Base-by-base conservation (phyloP, 73 alveolate species). In the Paraurostyla sp. region DNA sequence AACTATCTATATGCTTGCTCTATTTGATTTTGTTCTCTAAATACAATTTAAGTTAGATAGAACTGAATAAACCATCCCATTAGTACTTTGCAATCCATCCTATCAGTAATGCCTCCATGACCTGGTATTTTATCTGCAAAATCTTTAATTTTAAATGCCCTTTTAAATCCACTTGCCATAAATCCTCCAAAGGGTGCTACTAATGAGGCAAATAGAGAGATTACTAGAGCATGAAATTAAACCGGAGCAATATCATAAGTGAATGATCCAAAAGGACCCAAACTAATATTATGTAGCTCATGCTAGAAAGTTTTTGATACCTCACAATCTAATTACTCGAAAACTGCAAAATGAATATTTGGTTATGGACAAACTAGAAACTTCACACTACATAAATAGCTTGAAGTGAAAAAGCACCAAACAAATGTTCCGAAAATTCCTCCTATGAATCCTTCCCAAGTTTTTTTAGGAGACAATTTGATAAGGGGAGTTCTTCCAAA, bases 171-270 rank as follows among this genome's bases (percentile, higher is more conserved):
- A 36, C 99, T 95, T 9, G 99, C 99, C 85, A 98, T 97, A 89
- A 98, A 97, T 18, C 99, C 99, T 62, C 99, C 99, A 91, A 96
- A 97, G 83, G 99, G 99, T 63, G 99, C 99, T 38, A 96, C 92
- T 13, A 97, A 69, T 49, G 98, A 90, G 13, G 99, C 98, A 81
- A 97, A 98, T 23, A 95, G 51, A 9, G 98, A 97, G 32, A 98
- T 80, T 11, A 95, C 97, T 83, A 98, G 48, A n/a, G 99, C 90
- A 80, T 97, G 99, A 46, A 92, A 41, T 20, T 82, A 62, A 30
- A 83, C 80, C 0, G 69, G 91, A 50, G 95, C 75, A 25, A 90
- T 51, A 11, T 51, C 40, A 52, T 57, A 76, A 32, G 32, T 3
- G 91, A 75, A 29, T 71, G 18, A 16, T 11, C 89, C 89, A 9